Conservation (phyloP, 805 yeast species). For the Barnettozyma wickerhamii region DNA sequence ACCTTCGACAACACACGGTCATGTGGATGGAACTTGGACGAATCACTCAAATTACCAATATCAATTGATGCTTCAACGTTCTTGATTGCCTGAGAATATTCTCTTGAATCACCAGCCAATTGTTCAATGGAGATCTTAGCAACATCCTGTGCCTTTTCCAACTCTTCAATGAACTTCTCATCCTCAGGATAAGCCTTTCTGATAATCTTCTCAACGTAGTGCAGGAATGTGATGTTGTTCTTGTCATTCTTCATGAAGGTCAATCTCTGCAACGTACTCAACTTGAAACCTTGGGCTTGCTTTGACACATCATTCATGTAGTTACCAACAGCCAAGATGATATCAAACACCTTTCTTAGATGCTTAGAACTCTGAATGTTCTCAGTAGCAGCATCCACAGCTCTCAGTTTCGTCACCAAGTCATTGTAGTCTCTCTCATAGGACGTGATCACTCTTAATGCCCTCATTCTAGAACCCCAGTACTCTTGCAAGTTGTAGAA, state of each 20-base stretch:
- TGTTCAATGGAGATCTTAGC: conserved; percentile 81
- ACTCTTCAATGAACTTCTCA: conserved; percentile 70
- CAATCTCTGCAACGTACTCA: conserved; percentile 84
- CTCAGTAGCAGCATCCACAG: conserved; percentile 69
- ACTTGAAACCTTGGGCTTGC: conserved; percentile 89
- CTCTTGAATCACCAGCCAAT: conserved; percentile 65
- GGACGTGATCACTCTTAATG: conserved; percentile 62
- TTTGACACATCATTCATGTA: conserved; percentile 85
- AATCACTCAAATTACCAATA: conserved; percentile 82
- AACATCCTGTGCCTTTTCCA: conserved; percentile 43
- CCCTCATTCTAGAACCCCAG: conserved; percentile 91
- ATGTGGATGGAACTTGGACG: conserved; percentile 73
- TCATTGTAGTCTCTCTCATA: conserved; percentile 79
- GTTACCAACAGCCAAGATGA: conserved; percentile 89
- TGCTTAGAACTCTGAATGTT: conserved; percentile 62
- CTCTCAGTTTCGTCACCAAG: conserved; percentile 58
- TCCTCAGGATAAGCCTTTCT: conserved; percentile 79
- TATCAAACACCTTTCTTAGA: conserved; percentile 69
- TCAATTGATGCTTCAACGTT: conserved; percentile 73
- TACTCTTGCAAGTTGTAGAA: conserved; percentile 81
- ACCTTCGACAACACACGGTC: conserved; percentile 67
- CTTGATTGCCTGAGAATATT: conserved; percentile 53
- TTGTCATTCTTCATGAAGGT: conserved; percentile 87
- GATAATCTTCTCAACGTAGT: conserved; percentile 87
- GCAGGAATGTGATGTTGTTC: conserved; percentile 75